Conservation (phyloP, 805 yeast genomes). For the Cyberlindnera sargentensis region DNA sequence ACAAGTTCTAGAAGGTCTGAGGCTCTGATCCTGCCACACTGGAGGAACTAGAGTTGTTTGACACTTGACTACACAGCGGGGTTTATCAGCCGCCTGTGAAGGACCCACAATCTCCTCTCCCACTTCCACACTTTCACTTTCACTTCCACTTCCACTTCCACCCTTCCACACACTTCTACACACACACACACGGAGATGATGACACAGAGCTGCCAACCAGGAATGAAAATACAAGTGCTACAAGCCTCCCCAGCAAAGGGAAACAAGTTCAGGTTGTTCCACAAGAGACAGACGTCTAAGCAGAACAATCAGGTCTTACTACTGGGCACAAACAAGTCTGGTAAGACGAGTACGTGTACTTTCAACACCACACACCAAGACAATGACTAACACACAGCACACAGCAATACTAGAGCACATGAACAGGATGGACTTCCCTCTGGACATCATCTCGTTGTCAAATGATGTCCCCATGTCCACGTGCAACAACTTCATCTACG, state of each 20-base stretch:
- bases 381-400: conserved; percentile 2
- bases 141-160: too few species aligned
- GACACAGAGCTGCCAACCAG: too few species aligned
- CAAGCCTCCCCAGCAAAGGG: conserved; percentile 13
- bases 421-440: conserved; percentile 7
- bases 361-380: background rate
- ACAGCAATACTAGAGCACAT: conserved; percentile 12
- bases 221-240: conserved; percentile 14
- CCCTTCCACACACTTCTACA: too few species aligned
- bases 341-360: conserved; percentile 12
- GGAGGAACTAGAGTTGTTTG: too few species aligned
- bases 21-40: too few species aligned
- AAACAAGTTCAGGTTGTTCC: conserved; percentile 4
- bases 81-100: too few species aligned
- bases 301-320: conserved; percentile 9
- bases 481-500: conserved; percentile 16
- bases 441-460: conserved; percentile 15
- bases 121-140: too few species aligned
- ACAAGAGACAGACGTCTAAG: background rate
- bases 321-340: conserved; percentile 15
- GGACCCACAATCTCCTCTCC: too few species aligned
- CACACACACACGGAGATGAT: too few species aligned
- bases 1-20: too few species aligned
- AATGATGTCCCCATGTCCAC: conserved; percentile 14
- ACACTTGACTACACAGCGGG: too few species aligned